These are phyloP conservation scores for Infundibulicybe gibba DNA, from an alignment of 768 basidiomycete genomes.

Conservation along the genomic window DNA sequence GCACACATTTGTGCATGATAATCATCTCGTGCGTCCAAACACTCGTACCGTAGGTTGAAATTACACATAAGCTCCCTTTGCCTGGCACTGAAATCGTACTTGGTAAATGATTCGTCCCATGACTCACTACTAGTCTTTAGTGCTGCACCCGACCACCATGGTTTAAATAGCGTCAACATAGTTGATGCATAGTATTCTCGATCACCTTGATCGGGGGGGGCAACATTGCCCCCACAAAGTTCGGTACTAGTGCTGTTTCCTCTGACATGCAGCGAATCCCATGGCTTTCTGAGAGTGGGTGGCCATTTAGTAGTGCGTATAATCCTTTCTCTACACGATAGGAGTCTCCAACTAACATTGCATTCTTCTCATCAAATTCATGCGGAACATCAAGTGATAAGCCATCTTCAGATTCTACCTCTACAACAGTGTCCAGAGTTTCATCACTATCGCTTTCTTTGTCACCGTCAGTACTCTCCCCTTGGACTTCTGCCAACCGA, in stretches of 20 bases:
- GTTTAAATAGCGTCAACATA: not conserved
- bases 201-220: not conserved
- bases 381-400: too few relatives aligned
- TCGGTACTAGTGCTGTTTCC: not conserved
- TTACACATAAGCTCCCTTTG: not conserved
- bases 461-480: too few relatives aligned
- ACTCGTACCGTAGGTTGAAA: not conserved
- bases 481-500: constrained; percentile 2
- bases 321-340: not conserved
- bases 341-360: too few relatives aligned
- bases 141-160: not conserved
- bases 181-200: not conserved
- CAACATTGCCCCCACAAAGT: not conserved
- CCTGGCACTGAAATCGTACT: not conserved
- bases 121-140: not conserved
- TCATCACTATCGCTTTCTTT: not conserved
- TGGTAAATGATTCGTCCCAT: not conserved
- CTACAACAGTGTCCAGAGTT: too few relatives aligned
- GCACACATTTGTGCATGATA: not conserved
- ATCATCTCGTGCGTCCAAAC: not conserved
- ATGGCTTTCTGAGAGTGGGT: not conserved
- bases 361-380: too few relatives aligned
- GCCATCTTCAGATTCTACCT: too few relatives aligned
- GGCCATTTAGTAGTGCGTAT: not conserved
- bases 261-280: not conserved